These are phyloP conservation scores for Wallacemonas sp. DNA, from an alignment of 208 protist species.

Conservation along the genomic window DNA sequence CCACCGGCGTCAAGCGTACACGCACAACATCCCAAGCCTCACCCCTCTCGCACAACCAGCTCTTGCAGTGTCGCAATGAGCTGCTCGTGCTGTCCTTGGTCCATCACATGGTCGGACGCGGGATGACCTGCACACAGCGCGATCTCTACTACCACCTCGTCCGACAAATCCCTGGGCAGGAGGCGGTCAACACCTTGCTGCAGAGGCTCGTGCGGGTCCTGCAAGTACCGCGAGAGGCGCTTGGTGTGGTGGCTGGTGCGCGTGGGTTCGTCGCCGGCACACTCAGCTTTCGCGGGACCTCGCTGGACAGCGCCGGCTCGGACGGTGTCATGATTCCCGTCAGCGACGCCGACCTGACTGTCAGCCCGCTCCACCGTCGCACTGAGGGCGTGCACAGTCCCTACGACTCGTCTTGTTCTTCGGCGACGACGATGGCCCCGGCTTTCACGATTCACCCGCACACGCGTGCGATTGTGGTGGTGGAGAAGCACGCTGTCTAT, in stretches of 20 bases:
- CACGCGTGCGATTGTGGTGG: constrained; percentile 73
- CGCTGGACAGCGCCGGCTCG: constrained; percentile 13
- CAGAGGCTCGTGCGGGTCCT: constrained; percentile 46
- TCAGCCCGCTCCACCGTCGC: constrained; percentile 8
- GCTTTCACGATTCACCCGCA: constrained; percentile 40
- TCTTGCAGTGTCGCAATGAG: constrained; percentile 21
- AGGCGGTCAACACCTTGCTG: constrained; percentile 47
- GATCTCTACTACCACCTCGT: constrained; percentile 85
- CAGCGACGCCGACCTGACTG: constrained; percentile 30
- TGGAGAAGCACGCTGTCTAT: constrained; percentile 87
- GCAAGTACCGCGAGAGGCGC: constrained; percentile 50
- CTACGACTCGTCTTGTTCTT: no score
- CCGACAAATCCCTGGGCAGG: constrained; percentile 52
- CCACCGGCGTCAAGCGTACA: background rate
- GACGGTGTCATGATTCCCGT: constrained; percentile 36
- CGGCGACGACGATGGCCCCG: background rate
- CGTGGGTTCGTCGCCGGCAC: constrained; percentile 67
- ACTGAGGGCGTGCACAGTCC: no score
- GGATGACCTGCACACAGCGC: constrained; percentile 65
- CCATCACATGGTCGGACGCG: constrained; percentile 38
- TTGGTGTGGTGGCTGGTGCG: constrained; percentile 70
- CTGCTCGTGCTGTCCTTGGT: constrained; percentile 54
- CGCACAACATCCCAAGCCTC: background rate
- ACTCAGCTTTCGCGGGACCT: constrained; percentile 42
- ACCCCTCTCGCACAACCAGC: background rate